Evolutionary conservation across 2,329 filamentous ascomycete genomes (phyloP).

Genomic region (Cercospora zeina): DNA sequence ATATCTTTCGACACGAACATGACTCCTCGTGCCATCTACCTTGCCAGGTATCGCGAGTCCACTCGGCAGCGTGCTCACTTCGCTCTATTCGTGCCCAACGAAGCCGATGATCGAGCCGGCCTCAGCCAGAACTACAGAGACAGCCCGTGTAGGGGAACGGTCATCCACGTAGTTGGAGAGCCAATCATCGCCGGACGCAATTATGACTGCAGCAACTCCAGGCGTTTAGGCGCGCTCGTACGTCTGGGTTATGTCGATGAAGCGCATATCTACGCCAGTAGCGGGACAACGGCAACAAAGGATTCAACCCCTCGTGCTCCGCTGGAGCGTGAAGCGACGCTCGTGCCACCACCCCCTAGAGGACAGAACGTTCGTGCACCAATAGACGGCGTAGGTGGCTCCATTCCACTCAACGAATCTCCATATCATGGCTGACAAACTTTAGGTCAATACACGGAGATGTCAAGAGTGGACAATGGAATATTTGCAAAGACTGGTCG

Average conservation of each 20-base stretch:
- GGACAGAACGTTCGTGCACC: not conserved
- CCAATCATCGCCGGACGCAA: no score
- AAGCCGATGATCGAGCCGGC: no score
- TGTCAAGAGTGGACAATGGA: not conserved
- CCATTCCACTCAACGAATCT: no score
- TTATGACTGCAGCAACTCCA: not conserved
- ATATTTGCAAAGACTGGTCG: not conserved
- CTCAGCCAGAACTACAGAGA: no score
- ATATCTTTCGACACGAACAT: no score
- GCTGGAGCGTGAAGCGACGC: not conserved
- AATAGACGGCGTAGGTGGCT: not conserved
- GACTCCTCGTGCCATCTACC: no score
- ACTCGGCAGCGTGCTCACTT: no score
- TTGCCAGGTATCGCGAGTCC: no score
- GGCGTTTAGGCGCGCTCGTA: not conserved
- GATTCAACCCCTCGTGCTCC: not conserved
- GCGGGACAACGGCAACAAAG: not conserved
- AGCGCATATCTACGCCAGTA: not conserved
- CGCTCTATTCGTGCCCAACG: no score
- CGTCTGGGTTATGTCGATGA: not conserved
- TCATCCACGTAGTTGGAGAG: no score
- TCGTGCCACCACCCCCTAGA: not conserved
- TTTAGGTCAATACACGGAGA: not conserved
- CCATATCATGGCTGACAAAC: no score
- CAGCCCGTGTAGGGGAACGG: no score